Conservation (phyloP, 768 basidiomycete genomes). For the Thelephora aurantiotincta region DNA sequence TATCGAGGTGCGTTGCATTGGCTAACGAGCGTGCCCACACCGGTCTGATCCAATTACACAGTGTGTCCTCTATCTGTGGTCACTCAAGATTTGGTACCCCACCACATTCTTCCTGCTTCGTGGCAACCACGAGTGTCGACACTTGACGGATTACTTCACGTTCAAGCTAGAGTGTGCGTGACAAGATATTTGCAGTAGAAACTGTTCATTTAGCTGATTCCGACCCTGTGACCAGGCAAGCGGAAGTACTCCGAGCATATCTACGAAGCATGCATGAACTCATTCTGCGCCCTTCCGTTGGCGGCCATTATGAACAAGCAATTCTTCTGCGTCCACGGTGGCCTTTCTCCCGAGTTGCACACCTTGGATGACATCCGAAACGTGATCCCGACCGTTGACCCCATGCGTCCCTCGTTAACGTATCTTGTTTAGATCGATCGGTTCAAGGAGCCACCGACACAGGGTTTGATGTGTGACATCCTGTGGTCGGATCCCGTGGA, state of each 20-base stretch:
- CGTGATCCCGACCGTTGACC: slow-evolving; percentile 29
- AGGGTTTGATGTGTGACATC: slow-evolving; percentile 97
- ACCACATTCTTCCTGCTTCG: slow-evolving; percentile 92
- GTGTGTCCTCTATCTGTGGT: slow-evolving; percentile 97
- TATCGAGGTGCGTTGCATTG: slow-evolving; percentile 35
- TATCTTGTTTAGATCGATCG: slow-evolving; percentile 63
- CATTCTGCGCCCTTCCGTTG: slow-evolving; percentile 88
- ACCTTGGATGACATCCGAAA: slow-evolving; percentile 89
- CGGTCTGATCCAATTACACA: slow-evolving; percentile 16
- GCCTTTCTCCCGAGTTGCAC: slow-evolving; percentile 87
- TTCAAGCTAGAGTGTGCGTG: slow-evolving; percentile 94
- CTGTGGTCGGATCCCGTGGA: slow-evolving; percentile 98
- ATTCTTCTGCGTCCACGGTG: slow-evolving; percentile 97
- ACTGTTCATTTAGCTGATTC: not conserved
- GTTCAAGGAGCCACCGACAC: slow-evolving; percentile 95
- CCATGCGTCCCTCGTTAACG: not conserved
- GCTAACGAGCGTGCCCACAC: not conserved
- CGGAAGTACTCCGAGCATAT: slow-evolving; percentile 97
- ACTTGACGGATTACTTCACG: slow-evolving; percentile 97
- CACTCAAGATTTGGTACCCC: slow-evolving; percentile 99
- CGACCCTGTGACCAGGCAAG: slow-evolving; percentile 45
- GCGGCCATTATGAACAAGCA: slow-evolving; percentile 99
- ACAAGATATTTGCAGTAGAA: not conserved
- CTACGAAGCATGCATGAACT: slow-evolving; percentile 97
- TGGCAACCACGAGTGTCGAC: slow-evolving; percentile 98